phyloP scores from a whole-genome alignment of 345 rosid genomes.

The Brassica cretica region DNA sequence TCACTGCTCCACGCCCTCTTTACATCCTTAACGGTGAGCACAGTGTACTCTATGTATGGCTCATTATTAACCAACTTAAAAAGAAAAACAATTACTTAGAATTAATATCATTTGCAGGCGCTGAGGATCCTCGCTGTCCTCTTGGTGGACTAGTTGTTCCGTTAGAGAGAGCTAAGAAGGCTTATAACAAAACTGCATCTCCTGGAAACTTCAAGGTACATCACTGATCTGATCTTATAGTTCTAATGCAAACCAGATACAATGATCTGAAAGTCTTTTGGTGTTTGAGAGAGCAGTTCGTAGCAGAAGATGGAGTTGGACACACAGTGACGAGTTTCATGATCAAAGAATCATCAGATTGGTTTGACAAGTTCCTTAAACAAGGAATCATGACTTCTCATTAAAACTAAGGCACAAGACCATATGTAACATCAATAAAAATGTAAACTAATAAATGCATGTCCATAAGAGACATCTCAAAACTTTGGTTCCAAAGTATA shows the following conservation, averaged over 20 bases:
- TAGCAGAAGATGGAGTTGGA: conserved; percentile 63
- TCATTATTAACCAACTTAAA: neutral
- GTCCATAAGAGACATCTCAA: neutral
- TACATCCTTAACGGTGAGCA: conserved; percentile 66
- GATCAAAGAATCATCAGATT: conserved; percentile 79
- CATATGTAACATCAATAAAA: neutral
- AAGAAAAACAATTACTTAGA: neutral
- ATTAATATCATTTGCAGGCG: conserved; percentile 46
- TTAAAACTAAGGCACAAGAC: neutral
- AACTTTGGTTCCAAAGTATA: neutral
- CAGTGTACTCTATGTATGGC: neutral
- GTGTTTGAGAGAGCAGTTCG: conserved; percentile 42
- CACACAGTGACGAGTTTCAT: conserved; percentile 65
- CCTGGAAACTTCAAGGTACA: conserved; percentile 58
- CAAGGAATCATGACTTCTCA: conserved; percentile 1
- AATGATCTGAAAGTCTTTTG: neutral
- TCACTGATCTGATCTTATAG: neutral
- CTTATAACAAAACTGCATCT: conserved; percentile 46
- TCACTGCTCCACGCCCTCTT: conserved; percentile 72
- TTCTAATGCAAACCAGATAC: neutral
- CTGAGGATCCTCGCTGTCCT: conserved; percentile 56
- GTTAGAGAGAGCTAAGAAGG: conserved; percentile 45
- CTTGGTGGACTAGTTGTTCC: conserved; percentile 62
- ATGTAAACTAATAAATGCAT: conserved; percentile 7
- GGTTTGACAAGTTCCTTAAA: conserved; percentile 68